Base-by-base conservation (phyloP, 768 basidiomycete genomes). In the Galerina marginata region DNA sequence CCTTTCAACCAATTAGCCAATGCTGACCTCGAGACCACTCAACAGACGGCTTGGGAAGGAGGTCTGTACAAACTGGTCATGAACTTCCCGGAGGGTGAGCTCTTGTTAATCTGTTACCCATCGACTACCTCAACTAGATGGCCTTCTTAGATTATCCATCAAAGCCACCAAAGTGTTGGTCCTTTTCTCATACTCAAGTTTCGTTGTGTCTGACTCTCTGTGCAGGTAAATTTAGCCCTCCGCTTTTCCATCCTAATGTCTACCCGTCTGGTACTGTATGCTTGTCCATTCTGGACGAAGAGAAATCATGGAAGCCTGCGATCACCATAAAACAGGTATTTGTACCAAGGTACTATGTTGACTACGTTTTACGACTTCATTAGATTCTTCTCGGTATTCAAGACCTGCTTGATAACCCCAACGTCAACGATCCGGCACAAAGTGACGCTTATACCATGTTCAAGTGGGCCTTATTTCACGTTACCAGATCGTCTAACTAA, bases 231-330 rank as follows among this genome's bases (percentile, higher is more conserved):
- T 99, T 98, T 77, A 81, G 88, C 1, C 97, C 96, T 2, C 90
- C 96, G 38, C 80, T 99, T 50, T 98, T 98, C 80, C 96, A 99
- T 72, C 96, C 96, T 26, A 99, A 99, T 72, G 96, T 99, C 56
- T 99, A 98, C 72, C 97, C 97, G 0, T 99, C 96, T 33, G 97
- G 97, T 25, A 99, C 97, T 16, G 96, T 99, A 47, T 99, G 96
- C 74, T 81, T 99, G 29, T 98, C 96, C 10, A 99, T 99, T 70
- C 78, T 99, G 55, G 96, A 99, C 70, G 97, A 99, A 72, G 97
- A 99, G 77, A 99, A 99, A 74, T 90, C 90, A 1, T 99, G 97
- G 97, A 98, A 98, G 72, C 95, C 97, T 25, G 93, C 95, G 6
- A 98, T 99, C 67, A 99, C 97, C 2, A 95, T 99, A 78, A 99